Conservation (phyloP, 139 green algal genomes). For the Mesotaenium endlicherianum region DNA sequence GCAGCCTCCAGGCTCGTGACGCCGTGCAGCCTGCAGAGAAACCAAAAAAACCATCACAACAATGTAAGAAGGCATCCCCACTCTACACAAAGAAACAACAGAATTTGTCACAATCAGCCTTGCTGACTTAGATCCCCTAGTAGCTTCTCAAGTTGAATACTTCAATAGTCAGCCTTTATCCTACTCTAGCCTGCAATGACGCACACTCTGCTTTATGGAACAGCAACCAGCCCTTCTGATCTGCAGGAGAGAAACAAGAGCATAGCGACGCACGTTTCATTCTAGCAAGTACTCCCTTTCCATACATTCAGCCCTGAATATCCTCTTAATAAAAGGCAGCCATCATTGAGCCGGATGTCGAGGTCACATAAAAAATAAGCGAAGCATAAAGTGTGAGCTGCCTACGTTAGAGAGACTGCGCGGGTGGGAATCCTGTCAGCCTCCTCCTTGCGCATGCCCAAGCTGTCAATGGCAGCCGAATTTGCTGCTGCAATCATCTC, state of each 20-base stretch:
- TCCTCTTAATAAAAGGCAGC: background rate
- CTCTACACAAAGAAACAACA: no score
- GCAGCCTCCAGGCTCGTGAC: no score
- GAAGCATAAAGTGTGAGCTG: background rate
- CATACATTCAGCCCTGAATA: background rate
- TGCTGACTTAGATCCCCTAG: no score
- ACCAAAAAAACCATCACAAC: no score
- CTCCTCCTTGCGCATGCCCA: background rate
- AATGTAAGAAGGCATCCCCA: no score
- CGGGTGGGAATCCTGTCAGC: background rate
- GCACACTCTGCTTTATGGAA: no score
- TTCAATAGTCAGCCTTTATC: no score
- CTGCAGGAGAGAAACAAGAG: background rate
- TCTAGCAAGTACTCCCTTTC: background rate
- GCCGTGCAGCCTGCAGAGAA: no score
- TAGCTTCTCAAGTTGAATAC: no score
- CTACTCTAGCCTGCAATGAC: no score
- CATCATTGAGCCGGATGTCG: background rate
- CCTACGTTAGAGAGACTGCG: background rate
- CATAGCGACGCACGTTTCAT: background rate
- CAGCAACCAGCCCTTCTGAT: background rate
- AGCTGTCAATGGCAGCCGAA: background rate
- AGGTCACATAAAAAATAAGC: background rate
- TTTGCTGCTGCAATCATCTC: background rate
- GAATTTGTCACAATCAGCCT: no score